These are phyloP conservation scores for Quercus rubra DNA, from an alignment of 306 rosid species.

Conservation along the genomic window DNA sequence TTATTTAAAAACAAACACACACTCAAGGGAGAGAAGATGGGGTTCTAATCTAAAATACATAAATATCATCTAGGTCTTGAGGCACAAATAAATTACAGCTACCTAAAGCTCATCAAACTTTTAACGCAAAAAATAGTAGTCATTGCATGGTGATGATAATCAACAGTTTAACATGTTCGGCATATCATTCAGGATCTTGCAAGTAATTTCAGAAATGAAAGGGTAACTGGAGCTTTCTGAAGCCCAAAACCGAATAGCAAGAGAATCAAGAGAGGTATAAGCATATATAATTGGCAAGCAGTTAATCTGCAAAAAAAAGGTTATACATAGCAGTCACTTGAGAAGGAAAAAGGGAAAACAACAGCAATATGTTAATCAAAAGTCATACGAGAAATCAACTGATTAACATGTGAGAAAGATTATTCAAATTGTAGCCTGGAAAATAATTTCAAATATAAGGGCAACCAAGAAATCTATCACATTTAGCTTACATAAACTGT, in stretches of 20 bases:
- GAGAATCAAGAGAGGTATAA: not conserved
- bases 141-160: not conserved
- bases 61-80: not conserved
- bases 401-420: not conserved
- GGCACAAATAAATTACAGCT: not conserved
- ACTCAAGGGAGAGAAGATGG: too few relatives aligned
- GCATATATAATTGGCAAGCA: not conserved
- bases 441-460: not conserved
- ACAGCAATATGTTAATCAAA: not conserved
- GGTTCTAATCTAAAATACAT: not conserved
- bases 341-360: not conserved
- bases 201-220: not conserved
- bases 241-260: not conserved
- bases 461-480: not conserved
- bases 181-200: not conserved
- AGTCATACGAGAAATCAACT: not conserved
- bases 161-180: not conserved
- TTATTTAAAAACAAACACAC: too few relatives aligned
- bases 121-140: not conserved
- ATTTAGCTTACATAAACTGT: not conserved
- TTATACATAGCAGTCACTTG: not conserved
- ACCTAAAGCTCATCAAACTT: not conserved
- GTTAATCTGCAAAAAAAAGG: not conserved
- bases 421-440: not conserved
- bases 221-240: not conserved